phyloP scores from a whole-genome alignment of 1,284 basidiomycete genomes.

The Porodaedalea pini region DNA sequence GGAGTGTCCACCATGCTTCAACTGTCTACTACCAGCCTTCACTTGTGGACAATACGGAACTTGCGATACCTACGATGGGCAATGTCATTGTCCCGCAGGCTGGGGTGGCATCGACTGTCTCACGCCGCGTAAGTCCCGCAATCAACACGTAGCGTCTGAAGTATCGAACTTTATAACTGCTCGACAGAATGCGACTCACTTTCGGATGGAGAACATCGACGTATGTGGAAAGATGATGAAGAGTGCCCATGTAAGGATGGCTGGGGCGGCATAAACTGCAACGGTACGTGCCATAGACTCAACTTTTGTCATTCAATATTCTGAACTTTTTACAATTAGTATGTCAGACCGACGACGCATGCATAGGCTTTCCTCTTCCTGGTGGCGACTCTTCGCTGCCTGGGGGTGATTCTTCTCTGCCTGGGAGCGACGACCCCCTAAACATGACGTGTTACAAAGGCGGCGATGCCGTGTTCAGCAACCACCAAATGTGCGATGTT shows the following conservation, averaged over 20 bases:
- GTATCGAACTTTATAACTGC: background rate
- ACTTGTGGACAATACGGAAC: slow-evolving; percentile 82
- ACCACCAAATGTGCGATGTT: slow-evolving; percentile 97
- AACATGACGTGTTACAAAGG: slow-evolving; percentile 95
- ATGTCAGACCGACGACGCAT: slow-evolving; percentile 79
- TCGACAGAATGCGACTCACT: slow-evolving; percentile 82
- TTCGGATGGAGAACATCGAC: slow-evolving; percentile 82
- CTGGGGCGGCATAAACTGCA: slow-evolving; percentile 96
- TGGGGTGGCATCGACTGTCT: slow-evolving; percentile 91
- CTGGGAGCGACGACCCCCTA: slow-evolving; percentile 38
- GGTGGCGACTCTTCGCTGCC: slow-evolving; percentile 41
- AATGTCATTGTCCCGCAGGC: slow-evolving; percentile 86
- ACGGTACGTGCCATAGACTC: slow-evolving; percentile 53
- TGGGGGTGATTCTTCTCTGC: slow-evolving; percentile 40
- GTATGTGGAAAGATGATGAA: slow-evolving; percentile 72
- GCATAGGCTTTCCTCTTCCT: slow-evolving; percentile 68
- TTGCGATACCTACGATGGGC: slow-evolving; percentile 85
- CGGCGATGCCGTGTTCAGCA: slow-evolving; percentile 86
- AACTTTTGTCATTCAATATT: slow-evolving; percentile 19
- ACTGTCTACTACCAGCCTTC: slow-evolving; percentile 80
- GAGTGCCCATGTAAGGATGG: slow-evolving; percentile 89
- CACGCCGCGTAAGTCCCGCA: slow-evolving; percentile 61
- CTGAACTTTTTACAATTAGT: slow-evolving; percentile 48
- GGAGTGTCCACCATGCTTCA: slow-evolving; percentile 77
- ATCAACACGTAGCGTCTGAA: background rate